Base-by-base conservation (phyloP, 306 rosid species). In the Amphicarpaea edgeworthii region DNA sequence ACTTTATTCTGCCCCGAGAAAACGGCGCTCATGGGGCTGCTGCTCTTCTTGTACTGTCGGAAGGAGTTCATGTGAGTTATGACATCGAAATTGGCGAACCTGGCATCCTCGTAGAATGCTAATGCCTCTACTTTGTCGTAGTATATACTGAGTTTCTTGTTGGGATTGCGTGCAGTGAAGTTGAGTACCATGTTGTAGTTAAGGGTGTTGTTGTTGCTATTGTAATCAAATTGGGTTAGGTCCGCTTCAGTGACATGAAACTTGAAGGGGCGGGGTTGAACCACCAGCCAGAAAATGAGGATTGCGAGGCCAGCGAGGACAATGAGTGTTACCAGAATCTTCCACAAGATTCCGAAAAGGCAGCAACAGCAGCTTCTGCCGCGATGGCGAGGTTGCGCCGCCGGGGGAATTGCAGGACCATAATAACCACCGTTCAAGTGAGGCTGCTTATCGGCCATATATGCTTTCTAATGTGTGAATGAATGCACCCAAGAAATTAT, bases 271-370 rank as follows among this genome's bases (percentile, higher is more conserved):
- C 82, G 89, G 1, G 97, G 98, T 5, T 82, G 90, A 40, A 90
- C 80, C 6, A 90, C 49, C 47, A 90, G 91, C 83, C 86, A 93
- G 83, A 93, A 84, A 70, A 89, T 73, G 15, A 93, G 71, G 12
- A 76, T 20, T 1, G 82, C 83, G 1, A 89, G 83, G 3, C 83
- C 89, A 3, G 34, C 10, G 11, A 82, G 24, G 32, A 89, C 15
- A n/a, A 84, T 51, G 32, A 83, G 70, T 15, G 83, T n/a, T 3
- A 86, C 10, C 34, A 87, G 51, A 41, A 89, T 68, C 77, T 89
- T 87, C 86, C 88, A 85, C 16, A 91, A 23, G 37, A 83, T 24
- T 76, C 91, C 60, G 34, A 86, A 89, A 70, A 89, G 77, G 67
- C 94, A 83, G 70, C 87, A 55, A 5, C 75, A 61, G 46, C 81